Conservation (phyloP, 1,284 basidiomycete genomes). For the Marasmius oreades region DNA sequence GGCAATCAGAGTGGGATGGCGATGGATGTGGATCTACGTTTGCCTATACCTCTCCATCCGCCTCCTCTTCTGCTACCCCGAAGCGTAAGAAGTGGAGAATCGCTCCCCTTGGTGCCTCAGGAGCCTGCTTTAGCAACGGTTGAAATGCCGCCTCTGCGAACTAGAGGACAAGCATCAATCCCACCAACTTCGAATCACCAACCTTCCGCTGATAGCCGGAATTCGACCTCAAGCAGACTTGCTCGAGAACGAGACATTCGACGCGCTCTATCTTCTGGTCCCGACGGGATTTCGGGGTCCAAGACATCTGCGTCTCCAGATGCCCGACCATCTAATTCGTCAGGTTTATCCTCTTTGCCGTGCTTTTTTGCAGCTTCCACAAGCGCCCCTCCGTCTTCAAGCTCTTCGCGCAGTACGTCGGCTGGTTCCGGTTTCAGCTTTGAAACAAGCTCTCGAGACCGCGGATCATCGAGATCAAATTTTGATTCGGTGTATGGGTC, state of each 20-base stretch:
- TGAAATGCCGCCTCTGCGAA: too few species aligned
- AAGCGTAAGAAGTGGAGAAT: not conserved
- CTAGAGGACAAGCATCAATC: not conserved
- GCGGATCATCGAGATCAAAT: not conserved
- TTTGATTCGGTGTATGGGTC: constrained; percentile 1
- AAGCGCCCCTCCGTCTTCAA: not conserved
- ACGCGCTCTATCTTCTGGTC: not conserved
- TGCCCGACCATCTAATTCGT: not conserved
- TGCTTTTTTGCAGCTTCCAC: not conserved
- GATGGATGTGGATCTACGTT: not conserved
- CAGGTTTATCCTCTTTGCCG: not conserved
- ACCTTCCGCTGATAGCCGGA: not conserved
- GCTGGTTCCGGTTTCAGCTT: not conserved
- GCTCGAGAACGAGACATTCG: not conserved
- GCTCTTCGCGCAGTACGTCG: not conserved
- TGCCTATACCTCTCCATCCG: not conserved
- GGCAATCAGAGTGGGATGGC: not conserved
- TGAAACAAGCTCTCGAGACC: not conserved
- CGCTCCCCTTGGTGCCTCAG: not conserved
- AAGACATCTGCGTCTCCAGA: not conserved
- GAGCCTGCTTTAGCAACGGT: not conserved
- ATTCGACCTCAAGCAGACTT: not conserved
- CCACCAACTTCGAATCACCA: not conserved
- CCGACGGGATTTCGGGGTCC: not conserved
- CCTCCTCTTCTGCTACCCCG: not conserved